These are phyloP conservation scores for Pneumocystis sp. DNA, from an alignment of 1,139 yeast genomes.

Conservation along the genomic window DNA sequence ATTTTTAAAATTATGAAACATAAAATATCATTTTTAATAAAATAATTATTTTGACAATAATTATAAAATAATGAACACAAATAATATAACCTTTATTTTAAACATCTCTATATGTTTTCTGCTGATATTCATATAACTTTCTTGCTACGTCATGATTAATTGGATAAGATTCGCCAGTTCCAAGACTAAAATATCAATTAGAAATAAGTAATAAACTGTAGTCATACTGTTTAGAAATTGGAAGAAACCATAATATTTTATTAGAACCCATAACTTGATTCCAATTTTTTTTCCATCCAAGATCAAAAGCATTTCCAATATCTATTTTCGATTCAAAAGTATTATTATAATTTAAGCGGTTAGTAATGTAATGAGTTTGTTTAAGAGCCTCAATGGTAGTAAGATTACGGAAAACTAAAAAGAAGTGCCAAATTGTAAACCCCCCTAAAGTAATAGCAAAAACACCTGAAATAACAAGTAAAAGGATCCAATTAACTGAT, in stretches of 20 bases:
- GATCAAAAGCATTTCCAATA: constrained; percentile 48
- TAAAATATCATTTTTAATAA: neutral
- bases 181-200: neutral
- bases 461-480: constrained; percentile 46
- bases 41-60: neutral
- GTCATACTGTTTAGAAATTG: constrained; percentile 28
- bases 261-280: constrained; percentile 53
- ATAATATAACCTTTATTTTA: neutral
- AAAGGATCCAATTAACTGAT: constrained; percentile 40
- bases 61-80: neutral
- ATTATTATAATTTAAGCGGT: neutral
- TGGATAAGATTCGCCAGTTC: neutral
- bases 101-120: neutral
- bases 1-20: neutral
- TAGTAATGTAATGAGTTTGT: constrained; percentile 30
- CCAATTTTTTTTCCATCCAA: constrained; percentile 55
- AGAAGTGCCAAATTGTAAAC: constrained; percentile 48
- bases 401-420: constrained; percentile 40
- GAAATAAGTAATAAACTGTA: constrained; percentile 22
- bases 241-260: constrained; percentile 57
- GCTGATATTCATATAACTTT: neutral
- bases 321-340: constrained; percentile 26
- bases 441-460: constrained; percentile 45
- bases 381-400: constrained; percentile 80
- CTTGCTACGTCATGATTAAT: neutral